These are phyloP conservation scores for Dryadomyces sulphureus DNA, from an alignment of 2,329 filamentous ascomycete species.

Conservation along the genomic window DNA sequence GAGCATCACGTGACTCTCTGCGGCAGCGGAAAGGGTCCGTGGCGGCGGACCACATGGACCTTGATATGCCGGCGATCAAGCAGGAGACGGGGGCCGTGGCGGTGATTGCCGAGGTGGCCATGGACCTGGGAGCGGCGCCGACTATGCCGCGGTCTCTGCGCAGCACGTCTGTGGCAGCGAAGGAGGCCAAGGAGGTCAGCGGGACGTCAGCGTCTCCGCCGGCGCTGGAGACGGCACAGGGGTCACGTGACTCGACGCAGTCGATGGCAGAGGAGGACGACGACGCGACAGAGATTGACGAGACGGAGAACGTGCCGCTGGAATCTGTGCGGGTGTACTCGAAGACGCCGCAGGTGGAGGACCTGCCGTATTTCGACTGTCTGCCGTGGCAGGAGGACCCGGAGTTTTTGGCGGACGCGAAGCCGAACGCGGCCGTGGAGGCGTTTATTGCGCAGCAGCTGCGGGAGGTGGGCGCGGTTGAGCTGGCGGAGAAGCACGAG, in stretches of 20 bases:
- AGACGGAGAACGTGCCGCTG: constrained; percentile 32
- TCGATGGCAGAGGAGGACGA: constrained; percentile 34
- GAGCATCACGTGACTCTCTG: neutral
- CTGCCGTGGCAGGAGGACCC: constrained; percentile 33
- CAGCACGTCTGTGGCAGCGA: neutral
- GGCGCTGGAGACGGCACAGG: constrained; percentile 2
- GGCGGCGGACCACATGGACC: neutral
- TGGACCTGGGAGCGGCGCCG: neutral
- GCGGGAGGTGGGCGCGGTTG: constrained; percentile 23
- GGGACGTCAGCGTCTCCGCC: constrained; percentile 4
- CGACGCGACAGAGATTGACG: constrained; percentile 39
- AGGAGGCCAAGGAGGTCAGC: neutral
- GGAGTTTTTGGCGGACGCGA: constrained; percentile 26
- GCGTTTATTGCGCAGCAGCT: constrained; percentile 32
- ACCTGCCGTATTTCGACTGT: constrained; percentile 31
- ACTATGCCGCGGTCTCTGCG: constrained; percentile 2
- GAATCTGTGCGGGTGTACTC: constrained; percentile 35
- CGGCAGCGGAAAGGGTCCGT: neutral
- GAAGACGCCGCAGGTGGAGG: constrained; percentile 39
- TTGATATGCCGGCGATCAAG: neutral
- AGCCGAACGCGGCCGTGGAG: constrained; percentile 24
- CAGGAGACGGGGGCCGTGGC: neutral
- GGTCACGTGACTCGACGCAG: constrained; percentile 25
- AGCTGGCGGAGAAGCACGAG: constrained; percentile 22
- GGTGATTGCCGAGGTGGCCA: neutral